phyloP scores from a whole-genome alignment of 805 yeast genomes.

The Danielozyma ontarioensis region DNA sequence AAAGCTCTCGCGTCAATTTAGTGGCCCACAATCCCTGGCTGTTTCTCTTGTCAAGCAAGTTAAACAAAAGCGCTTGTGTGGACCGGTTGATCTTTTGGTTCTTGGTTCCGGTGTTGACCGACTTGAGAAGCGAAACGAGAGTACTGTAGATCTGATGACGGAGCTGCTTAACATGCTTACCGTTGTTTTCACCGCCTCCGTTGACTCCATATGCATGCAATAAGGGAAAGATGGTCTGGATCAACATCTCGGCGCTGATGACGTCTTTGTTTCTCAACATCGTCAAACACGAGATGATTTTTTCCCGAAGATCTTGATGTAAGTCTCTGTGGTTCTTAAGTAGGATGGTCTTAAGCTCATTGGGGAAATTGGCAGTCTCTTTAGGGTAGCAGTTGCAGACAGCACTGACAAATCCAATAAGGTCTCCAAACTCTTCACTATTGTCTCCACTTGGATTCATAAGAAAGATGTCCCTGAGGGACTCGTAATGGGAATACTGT shows the following conservation, averaged over 20 bases:
- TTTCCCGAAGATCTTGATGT: slow-evolving; percentile 83
- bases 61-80: slow-evolving; percentile 89
- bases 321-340: slow-evolving; percentile 74
- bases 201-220: slow-evolving; percentile 57
- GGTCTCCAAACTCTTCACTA: slow-evolving; percentile 68
- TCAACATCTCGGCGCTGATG: slow-evolving; percentile 71
- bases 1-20: slow-evolving; percentile 85
- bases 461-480: slow-evolving; percentile 81
- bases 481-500: slow-evolving; percentile 89
- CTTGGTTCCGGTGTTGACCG: slow-evolving; percentile 82
- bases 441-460: slow-evolving; percentile 57
- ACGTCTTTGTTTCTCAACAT: slow-evolving; percentile 86
- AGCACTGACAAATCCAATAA: slow-evolving; percentile 87
- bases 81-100: slow-evolving; percentile 85
- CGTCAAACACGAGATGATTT: slow-evolving; percentile 81
- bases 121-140: slow-evolving; percentile 69
- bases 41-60: slow-evolving; percentile 73
- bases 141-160: slow-evolving; percentile 80
- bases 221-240: slow-evolving; percentile 86
- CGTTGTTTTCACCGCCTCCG: slow-evolving; percentile 34
- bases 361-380: slow-evolving; percentile 81
- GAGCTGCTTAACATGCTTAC: slow-evolving; percentile 72
- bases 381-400: slow-evolving; percentile 87
- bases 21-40: slow-evolving; percentile 93
- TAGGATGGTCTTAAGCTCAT: slow-evolving; percentile 66